Base-by-base conservation (phyloP, 495 filamentous ascomycete species). In the Trichoderma orchidacearum region DNA sequence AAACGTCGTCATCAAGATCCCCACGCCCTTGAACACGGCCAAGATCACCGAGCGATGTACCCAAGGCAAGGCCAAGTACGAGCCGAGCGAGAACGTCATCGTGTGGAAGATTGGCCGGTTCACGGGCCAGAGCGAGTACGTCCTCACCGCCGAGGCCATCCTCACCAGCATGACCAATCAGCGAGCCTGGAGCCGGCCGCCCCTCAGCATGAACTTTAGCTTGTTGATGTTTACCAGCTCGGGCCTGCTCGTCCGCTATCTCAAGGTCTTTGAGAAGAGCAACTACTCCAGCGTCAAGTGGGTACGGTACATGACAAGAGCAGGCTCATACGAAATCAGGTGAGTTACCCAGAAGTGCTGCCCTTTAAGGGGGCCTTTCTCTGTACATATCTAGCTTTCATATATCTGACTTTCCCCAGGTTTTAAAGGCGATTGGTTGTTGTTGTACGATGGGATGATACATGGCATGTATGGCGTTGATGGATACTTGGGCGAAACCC, bases 241-340 rank as follows among this genome's bases (percentile, higher is more conserved):
- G 1, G 94, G 93, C 15, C 68, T 99, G 63, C 66, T 99, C 60
- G 94, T 99, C 52, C 73, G 94, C 38, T 99, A 99, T 71, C 72
- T 99, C 58, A 99, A 99, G 75, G 94, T 99, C 27, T 99, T 99
- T 74, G 94, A 99, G 78, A 99, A 99, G 83, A 89, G 79, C 67
- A 96, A 97, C 72, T 99, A 99, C 66, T 91, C 86, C 56, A 94
- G 87, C 62, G 94, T 99, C 9, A 99, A 99, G 66, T 99, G 94
- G 94, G 94, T 99, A 61, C 75, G 94, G 63, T 99, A 99, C 72
- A 99, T 99, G 94, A 99, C 94, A 29, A 79, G 94, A 51, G 94
- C 92, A 17, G 86, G 86, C 15, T 85, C 80, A 66, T 90, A 89
- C 68, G 86, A 89, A 68, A 89, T 88, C 55, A 69, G 85, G 81